Evolutionary conservation across 1,284 basidiomycete species (phyloP).

Genomic region (Trichosporon sp.): DNA sequence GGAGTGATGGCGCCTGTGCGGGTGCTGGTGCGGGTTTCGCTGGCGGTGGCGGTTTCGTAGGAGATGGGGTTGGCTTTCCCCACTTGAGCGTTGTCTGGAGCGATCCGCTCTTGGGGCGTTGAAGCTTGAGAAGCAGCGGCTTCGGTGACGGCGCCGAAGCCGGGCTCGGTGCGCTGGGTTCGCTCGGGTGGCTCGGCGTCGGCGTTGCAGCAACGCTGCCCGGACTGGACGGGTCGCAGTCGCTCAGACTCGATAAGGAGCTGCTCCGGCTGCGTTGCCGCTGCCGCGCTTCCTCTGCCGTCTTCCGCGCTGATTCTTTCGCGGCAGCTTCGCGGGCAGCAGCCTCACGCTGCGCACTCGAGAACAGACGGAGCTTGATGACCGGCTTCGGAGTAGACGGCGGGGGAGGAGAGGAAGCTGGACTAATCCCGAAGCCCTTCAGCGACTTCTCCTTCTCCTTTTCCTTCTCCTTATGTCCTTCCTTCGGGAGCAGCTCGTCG

Average conservation of each 20-base stretch:
- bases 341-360: conserved; percentile 7
- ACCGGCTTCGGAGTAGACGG: neutral
- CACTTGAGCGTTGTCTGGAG: conserved; percentile 9
- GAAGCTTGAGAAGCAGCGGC: conserved; percentile 11
- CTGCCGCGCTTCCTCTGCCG: neutral
- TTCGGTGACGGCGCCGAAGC: neutral
- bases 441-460: conserved; percentile 34
- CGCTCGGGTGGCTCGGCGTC: neutral
- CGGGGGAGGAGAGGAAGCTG: neutral
- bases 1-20: neutral
- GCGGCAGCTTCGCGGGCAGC: conserved; percentile 3
- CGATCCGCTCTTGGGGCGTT: neutral
- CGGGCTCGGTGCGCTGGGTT: conserved; percentile 3
- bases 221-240: conserved; percentile 4
- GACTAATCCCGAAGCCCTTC: neutral
- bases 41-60: neutral
- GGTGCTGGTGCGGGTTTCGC: too few relatives aligned
- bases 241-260: conserved; percentile 20
- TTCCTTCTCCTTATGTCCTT: conserved; percentile 23
- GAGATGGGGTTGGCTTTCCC: neutral
- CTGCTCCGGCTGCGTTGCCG: neutral
- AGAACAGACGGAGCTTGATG: neutral
- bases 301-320: neutral
- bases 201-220: neutral
- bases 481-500: conserved; percentile 32